These are phyloP conservation scores for Ailanthus altissimus DNA, from an alignment of 345 rosid species.

Conservation along the genomic window DNA sequence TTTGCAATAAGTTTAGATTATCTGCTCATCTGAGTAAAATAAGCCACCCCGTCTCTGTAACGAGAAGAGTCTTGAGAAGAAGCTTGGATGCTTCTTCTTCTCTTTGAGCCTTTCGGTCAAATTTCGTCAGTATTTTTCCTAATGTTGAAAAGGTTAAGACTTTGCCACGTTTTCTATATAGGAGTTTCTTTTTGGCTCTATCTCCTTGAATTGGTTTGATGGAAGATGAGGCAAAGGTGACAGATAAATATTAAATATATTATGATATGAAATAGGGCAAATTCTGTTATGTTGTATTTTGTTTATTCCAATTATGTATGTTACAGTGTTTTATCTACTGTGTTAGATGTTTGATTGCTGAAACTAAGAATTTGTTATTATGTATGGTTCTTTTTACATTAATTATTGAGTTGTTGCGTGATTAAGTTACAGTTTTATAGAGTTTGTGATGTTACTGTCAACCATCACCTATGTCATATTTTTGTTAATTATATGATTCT, in stretches of 20 bases:
- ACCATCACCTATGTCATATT: not conserved
- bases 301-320: not conserved
- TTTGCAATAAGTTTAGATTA: slow-evolving; percentile 43
- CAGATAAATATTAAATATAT: not conserved
- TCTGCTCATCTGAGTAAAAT: slow-evolving; percentile 32
- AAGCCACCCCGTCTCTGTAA: slow-evolving; percentile 67
- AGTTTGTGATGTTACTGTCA: not conserved
- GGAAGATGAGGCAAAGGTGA: not conserved
- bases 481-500: not conserved
- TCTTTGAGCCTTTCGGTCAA: slow-evolving; percentile 41
- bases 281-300: not conserved
- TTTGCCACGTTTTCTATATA: slow-evolving; percentile 48
- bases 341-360: not conserved
- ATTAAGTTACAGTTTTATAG: not conserved
- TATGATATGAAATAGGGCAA: not conserved
- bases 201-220: slow-evolving; percentile 37
- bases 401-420: too few species aligned
- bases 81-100: slow-evolving; percentile 51
- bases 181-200: slow-evolving; percentile 60
- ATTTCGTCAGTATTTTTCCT: slow-evolving; percentile 47
- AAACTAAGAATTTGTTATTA: not conserved
- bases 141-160: slow-evolving; percentile 33
- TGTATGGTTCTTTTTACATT: not conserved
- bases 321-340: too few species aligned
- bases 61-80: slow-evolving; percentile 58